These are phyloP conservation scores for Apiotrichum laibachii DNA, from an alignment of 1,284 basidiomycete species.

Conservation along the genomic window DNA sequence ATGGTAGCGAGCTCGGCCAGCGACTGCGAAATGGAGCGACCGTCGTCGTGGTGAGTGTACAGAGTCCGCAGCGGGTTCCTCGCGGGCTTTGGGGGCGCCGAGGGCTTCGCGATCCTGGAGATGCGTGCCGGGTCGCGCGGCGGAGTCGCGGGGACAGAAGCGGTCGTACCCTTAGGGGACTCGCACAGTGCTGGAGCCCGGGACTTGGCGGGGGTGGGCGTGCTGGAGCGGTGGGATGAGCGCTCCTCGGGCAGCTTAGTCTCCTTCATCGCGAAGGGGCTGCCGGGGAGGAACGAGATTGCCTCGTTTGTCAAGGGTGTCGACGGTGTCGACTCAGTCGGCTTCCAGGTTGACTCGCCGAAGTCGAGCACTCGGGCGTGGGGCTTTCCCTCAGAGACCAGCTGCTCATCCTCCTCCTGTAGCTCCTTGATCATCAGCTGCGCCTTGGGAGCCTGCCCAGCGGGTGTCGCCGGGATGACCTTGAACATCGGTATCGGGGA, in stretches of 20 bases:
- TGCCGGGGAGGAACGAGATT: neutral
- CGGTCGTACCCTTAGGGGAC: neutral
- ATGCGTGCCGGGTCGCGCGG: neutral
- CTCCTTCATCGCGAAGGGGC: neutral
- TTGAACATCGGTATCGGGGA: constrained; percentile 39
- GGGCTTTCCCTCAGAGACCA: neutral
- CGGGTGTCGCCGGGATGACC: constrained; percentile 48
- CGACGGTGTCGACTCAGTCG: neutral
- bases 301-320: neutral
- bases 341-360: neutral
- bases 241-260: neutral
- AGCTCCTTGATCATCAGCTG: constrained; percentile 27
- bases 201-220: too few relatives aligned
- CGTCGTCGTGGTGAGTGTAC: constrained; percentile 21
- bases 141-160: neutral
- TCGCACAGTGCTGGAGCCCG: neutral
- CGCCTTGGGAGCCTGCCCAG: constrained; percentile 19
- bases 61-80: constrained; percentile 16
- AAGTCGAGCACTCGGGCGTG: constrained; percentile 2
- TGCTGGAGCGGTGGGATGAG: too few relatives aligned
- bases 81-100: constrained; percentile 2
- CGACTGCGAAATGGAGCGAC: constrained; percentile 20
- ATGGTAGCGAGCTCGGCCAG: constrained; percentile 21
- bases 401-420: constrained; percentile 20
- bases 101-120: neutral